phyloP scores from a whole-genome alignment of 306 rosid genomes.

The Casuarina cunninghamiana region DNA sequence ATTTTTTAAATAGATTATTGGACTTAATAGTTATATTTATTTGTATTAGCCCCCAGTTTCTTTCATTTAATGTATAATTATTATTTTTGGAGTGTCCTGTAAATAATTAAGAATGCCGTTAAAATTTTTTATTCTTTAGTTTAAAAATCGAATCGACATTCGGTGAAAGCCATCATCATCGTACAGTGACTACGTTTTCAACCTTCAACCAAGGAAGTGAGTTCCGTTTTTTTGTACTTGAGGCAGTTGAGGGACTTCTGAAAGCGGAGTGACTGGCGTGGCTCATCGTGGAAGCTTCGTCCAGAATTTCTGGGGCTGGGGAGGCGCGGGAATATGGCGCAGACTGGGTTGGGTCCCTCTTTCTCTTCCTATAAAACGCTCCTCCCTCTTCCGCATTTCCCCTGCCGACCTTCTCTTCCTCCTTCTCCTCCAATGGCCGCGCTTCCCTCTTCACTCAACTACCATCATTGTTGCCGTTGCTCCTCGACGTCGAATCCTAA shows the following conservation, averaged over 20 bases:
- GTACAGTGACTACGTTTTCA: too few species aligned
- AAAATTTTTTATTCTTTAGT: too few species aligned
- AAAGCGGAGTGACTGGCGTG: background rate
- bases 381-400: constrained; percentile 22
- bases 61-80: too few species aligned
- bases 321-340: constrained; percentile 57
- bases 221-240: background rate
- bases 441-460: constrained; percentile 31
- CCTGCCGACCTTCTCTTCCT: constrained; percentile 11
- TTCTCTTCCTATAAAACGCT: constrained; percentile 9
- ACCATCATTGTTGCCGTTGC: constrained; percentile 37
- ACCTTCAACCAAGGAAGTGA: too few species aligned
- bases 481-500: constrained; percentile 43
- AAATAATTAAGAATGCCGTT: too few species aligned
- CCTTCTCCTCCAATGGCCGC: constrained; percentile 51
- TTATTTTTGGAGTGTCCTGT: too few species aligned
- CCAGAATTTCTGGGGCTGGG: background rate
- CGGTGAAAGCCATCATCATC: too few species aligned
- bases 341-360: constrained; percentile 51
- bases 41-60: too few species aligned
- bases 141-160: too few species aligned
- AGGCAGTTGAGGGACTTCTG: background rate
- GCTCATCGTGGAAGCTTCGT: background rate
- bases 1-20: too few species aligned
- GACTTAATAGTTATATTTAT: too few species aligned